Base-by-base conservation (phyloP, 441 rosid species). In the Iberis amara region DNA sequence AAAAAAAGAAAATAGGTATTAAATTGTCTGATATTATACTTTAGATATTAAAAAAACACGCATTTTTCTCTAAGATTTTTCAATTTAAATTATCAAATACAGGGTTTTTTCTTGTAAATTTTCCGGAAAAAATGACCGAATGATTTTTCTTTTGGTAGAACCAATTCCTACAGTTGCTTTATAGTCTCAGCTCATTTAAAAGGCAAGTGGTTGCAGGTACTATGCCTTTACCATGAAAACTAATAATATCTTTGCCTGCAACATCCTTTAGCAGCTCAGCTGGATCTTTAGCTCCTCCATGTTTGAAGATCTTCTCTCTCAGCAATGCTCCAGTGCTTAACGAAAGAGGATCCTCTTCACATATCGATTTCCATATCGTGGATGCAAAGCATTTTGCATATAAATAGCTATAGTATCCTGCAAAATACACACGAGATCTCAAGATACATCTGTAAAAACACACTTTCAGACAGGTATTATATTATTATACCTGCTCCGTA, bases 381-480 rank as follows among this genome's bases (percentile, higher is more conserved):
- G 99, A 81, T 2, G 99, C 88, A 54, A 86, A 79, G 65, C 97
- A 92, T 69, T 78, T 86, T 36, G 97, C 96, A 40, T 92, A 90
- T 70, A 82, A 64, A 80, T 92, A 92, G 74, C 92, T 86, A 54
- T 92, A 86, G 45, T 92, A 92, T 43, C 94, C 98, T 89, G 55
- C 65, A 59, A 6, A 53, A 15, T 2, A 30, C 1, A 38, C 24
- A 56, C 13, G 15, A 51, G 43, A 37, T 55, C 21, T 30, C 18
- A 11, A 24, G 14, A 30, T 4, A 40, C 39, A 45, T 28, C 18
- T 50, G 7, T 28, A 8, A 2, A 5, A n/a, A 14, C 41, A 18
- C 21, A 18, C 21, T 18, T 18, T 18, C 21, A 18, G 21, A 3
- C 21, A 18, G 21, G 21, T 3, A 18, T 18, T n/a, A 24, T 24